These are phyloP conservation scores for Gilbertella persicaria DNA, from an alignment of 371 early-diverging fungal species.

Conservation along the genomic window DNA sequence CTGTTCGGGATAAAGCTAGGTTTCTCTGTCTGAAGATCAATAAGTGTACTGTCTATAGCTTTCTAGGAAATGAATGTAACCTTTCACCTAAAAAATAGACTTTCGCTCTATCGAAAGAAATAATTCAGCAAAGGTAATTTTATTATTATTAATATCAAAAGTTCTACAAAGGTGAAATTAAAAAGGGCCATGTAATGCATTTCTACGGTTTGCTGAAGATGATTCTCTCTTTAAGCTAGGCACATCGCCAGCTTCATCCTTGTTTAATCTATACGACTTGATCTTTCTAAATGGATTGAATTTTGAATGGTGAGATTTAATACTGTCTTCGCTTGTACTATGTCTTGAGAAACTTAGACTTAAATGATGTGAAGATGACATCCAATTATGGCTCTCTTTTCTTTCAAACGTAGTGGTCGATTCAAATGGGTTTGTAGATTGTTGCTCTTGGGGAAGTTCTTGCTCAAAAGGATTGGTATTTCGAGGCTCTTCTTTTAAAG, in stretches of 20 bases:
- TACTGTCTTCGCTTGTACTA: background rate
- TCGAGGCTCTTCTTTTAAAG: no score
- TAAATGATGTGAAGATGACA: background rate
- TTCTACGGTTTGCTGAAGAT: constrained; percentile 1
- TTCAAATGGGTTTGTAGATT: constrained; percentile 7
- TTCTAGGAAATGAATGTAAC: no score
- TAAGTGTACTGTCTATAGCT: no score
- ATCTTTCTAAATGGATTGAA: constrained; percentile 6
- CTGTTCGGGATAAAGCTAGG: no score
- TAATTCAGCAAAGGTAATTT: no score
- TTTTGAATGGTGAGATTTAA: background rate
- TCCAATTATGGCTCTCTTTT: no score
- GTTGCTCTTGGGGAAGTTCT: background rate
- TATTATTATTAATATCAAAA: no score
- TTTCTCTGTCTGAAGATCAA: no score
- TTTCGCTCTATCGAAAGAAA: no score
- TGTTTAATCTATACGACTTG: background rate
- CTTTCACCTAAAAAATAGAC: no score
- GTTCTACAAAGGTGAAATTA: no score
- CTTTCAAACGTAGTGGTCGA: no score
- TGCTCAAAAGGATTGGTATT: background rate
- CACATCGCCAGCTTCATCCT: background rate
- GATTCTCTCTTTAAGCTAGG: background rate
- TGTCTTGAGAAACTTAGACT: background rate
- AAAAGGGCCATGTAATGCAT: constrained; percentile 10